Conservation (phyloP, 352 stramenopile species). For the Globisporangium middletonii region DNA sequence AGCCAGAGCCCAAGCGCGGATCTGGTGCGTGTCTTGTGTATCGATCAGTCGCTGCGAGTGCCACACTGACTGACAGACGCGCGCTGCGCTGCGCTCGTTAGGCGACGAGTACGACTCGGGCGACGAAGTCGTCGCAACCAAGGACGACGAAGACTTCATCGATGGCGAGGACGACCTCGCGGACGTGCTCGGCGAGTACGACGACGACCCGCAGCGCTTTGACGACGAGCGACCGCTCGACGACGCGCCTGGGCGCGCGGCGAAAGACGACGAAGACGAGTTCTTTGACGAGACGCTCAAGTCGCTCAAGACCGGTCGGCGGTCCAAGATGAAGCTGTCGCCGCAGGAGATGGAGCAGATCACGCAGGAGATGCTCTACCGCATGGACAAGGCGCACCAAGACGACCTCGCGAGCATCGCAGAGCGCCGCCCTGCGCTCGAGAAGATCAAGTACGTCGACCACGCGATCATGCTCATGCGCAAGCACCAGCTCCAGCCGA, state of each 20-base stretch:
- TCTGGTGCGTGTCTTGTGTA: slow-evolving; percentile 12
- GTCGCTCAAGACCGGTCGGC: slow-evolving; percentile 79
- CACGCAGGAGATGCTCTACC: slow-evolving; percentile 83
- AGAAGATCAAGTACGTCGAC: slow-evolving; percentile 85
- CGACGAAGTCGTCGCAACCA: slow-evolving; percentile 61
- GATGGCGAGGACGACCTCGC: slow-evolving; percentile 82
- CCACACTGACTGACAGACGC: neutral
- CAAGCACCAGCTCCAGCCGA: slow-evolving; percentile 84
- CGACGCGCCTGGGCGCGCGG: slow-evolving; percentile 17
- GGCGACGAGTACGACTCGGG: slow-evolving; percentile 84
- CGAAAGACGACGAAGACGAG: slow-evolving; percentile 42
- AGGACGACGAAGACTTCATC: slow-evolving; percentile 86
- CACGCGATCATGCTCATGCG: slow-evolving; percentile 61
- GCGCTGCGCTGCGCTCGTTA: slow-evolving; percentile 2
- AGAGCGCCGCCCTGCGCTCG: slow-evolving; percentile 51
- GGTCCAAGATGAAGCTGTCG: slow-evolving; percentile 74
- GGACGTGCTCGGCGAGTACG: slow-evolving; percentile 78
- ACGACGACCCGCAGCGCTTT: slow-evolving; percentile 69
- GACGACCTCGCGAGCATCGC: slow-evolving; percentile 70
- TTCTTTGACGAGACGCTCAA: slow-evolving; percentile 83
- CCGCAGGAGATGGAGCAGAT: slow-evolving; percentile 84
- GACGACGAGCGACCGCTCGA: slow-evolving; percentile 74
- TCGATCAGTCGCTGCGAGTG: neutral
- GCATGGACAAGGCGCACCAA: slow-evolving; percentile 83
- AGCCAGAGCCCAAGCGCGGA: slow-evolving; percentile 7